These are phyloP conservation scores for Aspergillus sp. DNA, from an alignment of 2,329 filamentous ascomycete species.

Conservation along the genomic window DNA sequence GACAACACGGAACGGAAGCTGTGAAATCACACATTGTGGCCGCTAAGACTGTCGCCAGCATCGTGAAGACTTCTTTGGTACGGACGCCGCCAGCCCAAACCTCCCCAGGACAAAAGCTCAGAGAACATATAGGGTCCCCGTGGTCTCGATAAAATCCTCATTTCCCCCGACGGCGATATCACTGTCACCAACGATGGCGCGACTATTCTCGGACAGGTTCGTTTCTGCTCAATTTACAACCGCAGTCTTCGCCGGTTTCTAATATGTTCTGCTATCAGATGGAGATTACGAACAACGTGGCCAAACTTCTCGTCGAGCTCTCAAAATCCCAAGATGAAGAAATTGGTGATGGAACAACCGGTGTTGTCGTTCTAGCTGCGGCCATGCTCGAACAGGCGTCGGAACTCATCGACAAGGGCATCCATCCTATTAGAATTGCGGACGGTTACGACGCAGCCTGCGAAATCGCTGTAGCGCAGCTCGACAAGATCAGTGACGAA, in stretches of 20 bases:
- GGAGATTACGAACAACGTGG: conserved; percentile 98
- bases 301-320: conserved; percentile 93
- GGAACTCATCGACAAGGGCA: conserved; percentile 98
- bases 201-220: conserved; percentile 81
- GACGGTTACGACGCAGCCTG: conserved; percentile 98
- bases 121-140: conserved; percentile 69
- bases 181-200: conserved; percentile 99
- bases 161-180: conserved; percentile 97
- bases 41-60: conserved; percentile 92
- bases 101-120: conserved; percentile 14
- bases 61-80: conserved; percentile 92
- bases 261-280: conserved; percentile 60
- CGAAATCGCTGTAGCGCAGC: conserved; percentile 89
- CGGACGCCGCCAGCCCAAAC: conserved; percentile 23
- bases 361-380: conserved; percentile 93
- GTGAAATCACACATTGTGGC: conserved; percentile 98
- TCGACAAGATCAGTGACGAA: conserved; percentile 90
- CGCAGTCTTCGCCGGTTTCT: background rate
- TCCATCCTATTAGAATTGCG: conserved; percentile 97
- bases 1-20: conserved; percentile 93
- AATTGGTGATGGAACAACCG: conserved; percentile 97
- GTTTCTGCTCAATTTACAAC: conserved; percentile 18
- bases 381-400: conserved; percentile 95
- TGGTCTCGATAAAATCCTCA: conserved; percentile 98
- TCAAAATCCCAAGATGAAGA: conserved; percentile 99